A percentile compares a stretch with the other conserved stretches of the same genome.
Conservation (phyloP, 371 early-diverging fungal species). For the Syncephalis fuscata region DNA sequence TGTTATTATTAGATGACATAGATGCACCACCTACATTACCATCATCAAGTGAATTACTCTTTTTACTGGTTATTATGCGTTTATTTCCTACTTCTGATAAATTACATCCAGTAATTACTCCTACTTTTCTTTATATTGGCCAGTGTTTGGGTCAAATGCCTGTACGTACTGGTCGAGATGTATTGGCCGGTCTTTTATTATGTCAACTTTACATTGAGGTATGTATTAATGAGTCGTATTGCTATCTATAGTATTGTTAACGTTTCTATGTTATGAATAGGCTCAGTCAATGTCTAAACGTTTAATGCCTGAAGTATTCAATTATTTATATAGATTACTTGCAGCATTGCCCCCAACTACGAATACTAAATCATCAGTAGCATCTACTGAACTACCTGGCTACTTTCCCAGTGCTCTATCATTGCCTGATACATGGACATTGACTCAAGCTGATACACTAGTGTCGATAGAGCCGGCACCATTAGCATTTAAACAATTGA, state of each 20-base stretch:
- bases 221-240: too few species aligned
- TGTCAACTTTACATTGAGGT: conserved; percentile 53
- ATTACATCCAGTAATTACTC: conserved; percentile 74
- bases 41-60: conserved; percentile 31
- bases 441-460: not conserved
- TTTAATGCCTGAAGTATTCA: conserved; percentile 67
- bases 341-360: too few species aligned
- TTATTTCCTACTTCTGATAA: conserved; percentile 82
- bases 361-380: too few species aligned
- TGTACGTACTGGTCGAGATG: conserved; percentile 34
- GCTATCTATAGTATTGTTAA: too few species aligned
- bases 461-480: too few species aligned
- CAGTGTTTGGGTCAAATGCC: conserved; percentile 52
- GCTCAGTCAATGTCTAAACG: conserved; percentile 60
- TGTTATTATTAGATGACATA: conserved; percentile 11
- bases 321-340: conserved; percentile 19
- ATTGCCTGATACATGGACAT: not conserved
- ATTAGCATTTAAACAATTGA: too few species aligned
- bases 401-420: too few species aligned
- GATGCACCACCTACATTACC: conserved; percentile 13
- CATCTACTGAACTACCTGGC: too few species aligned
- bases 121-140: conserved; percentile 52
- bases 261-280: conserved; percentile 13
- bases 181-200: conserved; percentile 53
- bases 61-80: conserved; percentile 41